phyloP scores from a whole-genome alignment of 116 monocot species.

The Trichopus zeylanicus region DNA sequence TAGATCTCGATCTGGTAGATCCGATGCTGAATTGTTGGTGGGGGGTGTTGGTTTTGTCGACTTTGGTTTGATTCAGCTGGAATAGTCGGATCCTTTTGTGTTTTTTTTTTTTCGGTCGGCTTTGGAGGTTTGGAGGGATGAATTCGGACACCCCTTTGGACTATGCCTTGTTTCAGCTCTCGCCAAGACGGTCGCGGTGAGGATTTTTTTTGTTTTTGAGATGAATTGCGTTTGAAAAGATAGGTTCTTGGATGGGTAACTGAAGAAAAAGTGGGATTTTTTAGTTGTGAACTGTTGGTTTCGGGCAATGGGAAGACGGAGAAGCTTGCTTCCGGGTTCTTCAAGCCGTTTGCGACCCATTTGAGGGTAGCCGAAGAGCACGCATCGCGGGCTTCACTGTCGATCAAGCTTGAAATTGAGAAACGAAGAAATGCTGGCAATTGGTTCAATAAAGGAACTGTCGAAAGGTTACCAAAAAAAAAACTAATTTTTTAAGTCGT shows the following conservation, averaged over 20 bases:
- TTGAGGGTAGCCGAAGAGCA: conserved; percentile 69
- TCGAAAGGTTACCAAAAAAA: conserved; percentile 76
- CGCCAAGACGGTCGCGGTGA: conserved; percentile 64
- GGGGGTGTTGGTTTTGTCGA: background rate
- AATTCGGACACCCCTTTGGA: conserved; percentile 64
- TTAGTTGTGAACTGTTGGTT: conserved; percentile 65
- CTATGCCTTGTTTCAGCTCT: conserved; percentile 85
- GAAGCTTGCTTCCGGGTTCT: conserved; percentile 52
- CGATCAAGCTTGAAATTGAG: conserved; percentile 62
- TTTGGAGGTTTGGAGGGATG: conserved; percentile 20
- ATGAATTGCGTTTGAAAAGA: background rate
- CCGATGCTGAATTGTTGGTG: background rate
- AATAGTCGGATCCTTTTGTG: background rate
- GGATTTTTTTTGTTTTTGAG: conserved; percentile 2
- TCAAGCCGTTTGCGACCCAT: conserved; percentile 59
- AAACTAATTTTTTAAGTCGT: background rate
- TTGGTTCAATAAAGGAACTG: conserved; percentile 95
- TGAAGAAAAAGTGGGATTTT: conserved; percentile 6
- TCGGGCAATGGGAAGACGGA: conserved; percentile 48
- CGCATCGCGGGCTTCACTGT: conserved; percentile 24
- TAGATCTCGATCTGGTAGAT: conserved; percentile 1
- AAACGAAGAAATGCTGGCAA: conserved; percentile 30
- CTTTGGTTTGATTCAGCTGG: background rate
- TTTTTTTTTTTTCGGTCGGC: background rate
- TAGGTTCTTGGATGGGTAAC: background rate